These are phyloP conservation scores for Lasiosphaeris hirsuta DNA, from an alignment of 495 filamentous ascomycete genomes.

Conservation along the genomic window DNA sequence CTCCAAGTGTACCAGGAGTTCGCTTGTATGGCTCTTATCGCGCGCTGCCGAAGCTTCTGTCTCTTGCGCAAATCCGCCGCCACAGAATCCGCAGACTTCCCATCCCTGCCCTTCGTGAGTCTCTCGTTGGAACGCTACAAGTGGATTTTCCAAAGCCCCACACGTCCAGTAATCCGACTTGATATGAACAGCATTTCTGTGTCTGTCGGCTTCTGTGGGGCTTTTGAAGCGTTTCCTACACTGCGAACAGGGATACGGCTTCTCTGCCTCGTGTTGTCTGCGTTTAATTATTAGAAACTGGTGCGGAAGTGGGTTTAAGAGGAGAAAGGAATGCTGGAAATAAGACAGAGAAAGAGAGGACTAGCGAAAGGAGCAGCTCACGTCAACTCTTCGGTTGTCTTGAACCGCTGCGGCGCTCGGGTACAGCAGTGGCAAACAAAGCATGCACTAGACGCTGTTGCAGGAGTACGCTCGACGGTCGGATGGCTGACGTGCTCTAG, in stretches of 20 bases:
- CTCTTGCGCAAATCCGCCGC: constrained; percentile 69
- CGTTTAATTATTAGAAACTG: background rate
- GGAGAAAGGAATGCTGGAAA: no score
- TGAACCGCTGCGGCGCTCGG: constrained; percentile 81
- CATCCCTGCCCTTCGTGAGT: constrained; percentile 35
- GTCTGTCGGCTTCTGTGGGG: constrained; percentile 85
- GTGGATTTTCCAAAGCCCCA: constrained; percentile 51
- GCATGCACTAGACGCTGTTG: background rate
- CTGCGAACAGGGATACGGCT: constrained; percentile 74
- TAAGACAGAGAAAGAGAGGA: constrained; percentile 5
- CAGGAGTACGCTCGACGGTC: background rate
- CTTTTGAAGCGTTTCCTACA: constrained; percentile 87
- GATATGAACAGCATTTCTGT: constrained; percentile 86
- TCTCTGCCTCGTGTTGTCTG: constrained; percentile 67
- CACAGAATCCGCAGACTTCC: constrained; percentile 83
- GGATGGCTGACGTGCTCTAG: no score
- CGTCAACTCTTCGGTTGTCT: constrained; percentile 67
- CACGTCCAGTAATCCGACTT: constrained; percentile 84
- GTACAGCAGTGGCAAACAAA: constrained; percentile 80
- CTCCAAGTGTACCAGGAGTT: constrained; percentile 61
- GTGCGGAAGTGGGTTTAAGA: no score
- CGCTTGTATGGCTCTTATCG: constrained; percentile 14
- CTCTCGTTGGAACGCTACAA: constrained; percentile 65
- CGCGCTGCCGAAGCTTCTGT: constrained; percentile 49
- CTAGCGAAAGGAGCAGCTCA: constrained; percentile 37